These are phyloP conservation scores for Candida sp. DNA, from an alignment of 1,139 yeast genomes.

Conservation along the genomic window DNA sequence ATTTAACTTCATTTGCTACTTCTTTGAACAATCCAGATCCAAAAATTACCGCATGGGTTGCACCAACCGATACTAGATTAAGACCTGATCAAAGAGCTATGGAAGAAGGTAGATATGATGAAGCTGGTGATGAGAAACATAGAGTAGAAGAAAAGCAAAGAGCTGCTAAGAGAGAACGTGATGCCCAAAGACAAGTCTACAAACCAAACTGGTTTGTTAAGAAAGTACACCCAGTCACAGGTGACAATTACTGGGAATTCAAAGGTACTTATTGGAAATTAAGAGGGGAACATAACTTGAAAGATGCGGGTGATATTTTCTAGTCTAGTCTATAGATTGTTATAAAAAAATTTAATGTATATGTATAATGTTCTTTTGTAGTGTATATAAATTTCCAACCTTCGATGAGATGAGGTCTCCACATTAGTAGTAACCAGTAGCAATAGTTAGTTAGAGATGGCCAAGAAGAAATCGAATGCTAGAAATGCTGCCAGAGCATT, in stretches of 20 bases:
- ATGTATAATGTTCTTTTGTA: not conserved
- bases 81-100: constrained; percentile 98
- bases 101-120: constrained; percentile 95
- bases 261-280: constrained; percentile 73
- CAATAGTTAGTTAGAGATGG: constrained; percentile 14
- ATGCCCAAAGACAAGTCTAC: constrained; percentile 48
- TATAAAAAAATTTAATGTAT: not conserved
- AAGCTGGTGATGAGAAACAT: constrained; percentile 82
- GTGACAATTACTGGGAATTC: constrained; percentile 73
- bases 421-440: not conserved
- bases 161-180: constrained; percentile 68
- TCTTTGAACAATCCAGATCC: constrained; percentile 73
- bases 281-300: constrained; percentile 54
- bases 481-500: constrained; percentile 26
- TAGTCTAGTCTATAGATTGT: constrained; percentile 14
- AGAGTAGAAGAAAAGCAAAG: constrained; percentile 93
- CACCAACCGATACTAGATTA: constrained; percentile 90
- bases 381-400: not conserved
- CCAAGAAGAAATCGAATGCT: constrained; percentile 28
- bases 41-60: constrained; percentile 54
- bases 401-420: not conserved
- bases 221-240: constrained; percentile 74
- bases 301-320: constrained; percentile 50
- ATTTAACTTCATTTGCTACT: constrained; percentile 86
- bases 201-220: constrained; percentile 74